A percentile compares a stretch with the other conserved stretches of the same genome.
Evolutionary conservation across 2,329 filamentous ascomycete genomes (phyloP).

Genomic region (Xylariaceae sp.): DNA sequence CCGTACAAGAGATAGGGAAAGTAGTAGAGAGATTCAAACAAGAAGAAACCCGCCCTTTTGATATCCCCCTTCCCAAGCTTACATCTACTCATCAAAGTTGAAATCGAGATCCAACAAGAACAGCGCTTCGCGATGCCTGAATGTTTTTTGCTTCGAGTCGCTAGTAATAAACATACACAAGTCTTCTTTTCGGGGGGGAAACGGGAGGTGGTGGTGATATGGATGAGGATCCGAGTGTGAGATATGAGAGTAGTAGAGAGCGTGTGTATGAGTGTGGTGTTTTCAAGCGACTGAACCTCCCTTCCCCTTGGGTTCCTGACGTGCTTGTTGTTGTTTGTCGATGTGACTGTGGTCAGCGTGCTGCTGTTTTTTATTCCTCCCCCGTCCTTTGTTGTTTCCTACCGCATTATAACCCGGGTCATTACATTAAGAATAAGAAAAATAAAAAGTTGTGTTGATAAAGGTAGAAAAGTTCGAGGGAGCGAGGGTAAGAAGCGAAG

Average conservation of each 20-base stretch:
- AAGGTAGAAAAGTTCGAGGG: not conserved
- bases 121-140: constrained; percentile 6
- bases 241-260: not conserved
- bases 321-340: not conserved
- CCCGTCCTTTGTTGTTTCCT: constrained; percentile 2
- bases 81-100: constrained; percentile 2
- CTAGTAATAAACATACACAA: constrained; percentile 16
- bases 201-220: not conserved
- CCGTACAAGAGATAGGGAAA: not conserved
- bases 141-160: not conserved
- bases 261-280: not conserved
- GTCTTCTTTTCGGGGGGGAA: not conserved
- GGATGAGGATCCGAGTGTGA: not conserved
- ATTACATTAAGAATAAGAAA: constrained; percentile 26
- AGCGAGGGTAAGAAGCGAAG: not conserved
- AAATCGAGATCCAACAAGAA: not conserved
- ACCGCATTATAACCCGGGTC: constrained; percentile 24
- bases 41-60: constrained; percentile 8
- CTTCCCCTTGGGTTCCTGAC: constrained; percentile 19
- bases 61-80: not conserved
- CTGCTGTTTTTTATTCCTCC: constrained; percentile 11
- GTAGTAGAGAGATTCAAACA: not conserved
- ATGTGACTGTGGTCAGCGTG: constrained; percentile 17
- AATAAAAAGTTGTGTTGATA: not conserved
- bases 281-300: not conserved